Evolutionary conservation across 2,329 filamentous ascomycete species (phyloP).

Genomic region (Domatiomyces globalis): DNA sequence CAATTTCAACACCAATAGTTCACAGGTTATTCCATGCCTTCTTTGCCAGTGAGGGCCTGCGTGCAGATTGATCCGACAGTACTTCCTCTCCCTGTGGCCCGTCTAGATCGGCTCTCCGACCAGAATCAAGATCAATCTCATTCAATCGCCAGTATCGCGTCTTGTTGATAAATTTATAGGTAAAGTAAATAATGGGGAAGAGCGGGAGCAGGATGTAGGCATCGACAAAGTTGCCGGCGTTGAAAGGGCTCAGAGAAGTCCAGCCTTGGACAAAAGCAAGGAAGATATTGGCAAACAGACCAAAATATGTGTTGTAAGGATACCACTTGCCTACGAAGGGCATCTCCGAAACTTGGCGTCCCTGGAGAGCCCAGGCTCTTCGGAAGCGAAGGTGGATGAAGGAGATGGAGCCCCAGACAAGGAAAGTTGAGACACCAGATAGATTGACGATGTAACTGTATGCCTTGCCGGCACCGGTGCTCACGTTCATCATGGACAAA

Average conservation of each 20-base stretch:
- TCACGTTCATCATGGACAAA: conserved; percentile 13
- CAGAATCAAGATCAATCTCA: conserved; percentile 43
- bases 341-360: conserved; percentile 26
- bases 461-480: conserved; percentile 10
- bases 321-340: conserved; percentile 38
- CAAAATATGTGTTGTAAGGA: conserved; percentile 39
- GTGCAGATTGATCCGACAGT: not conserved
- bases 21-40: not conserved
- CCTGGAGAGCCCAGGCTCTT: conserved; percentile 25
- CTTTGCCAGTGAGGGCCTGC: not conserved
- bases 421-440: conserved; percentile 10
- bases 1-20: not conserved
- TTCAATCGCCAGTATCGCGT: conserved; percentile 42
- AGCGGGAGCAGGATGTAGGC: conserved; percentile 42
- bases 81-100: not conserved
- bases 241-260: conserved; percentile 37
- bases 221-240: conserved; percentile 37
- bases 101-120: conserved; percentile 8
- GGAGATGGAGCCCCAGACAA: conserved; percentile 24
- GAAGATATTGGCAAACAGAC: conserved; percentile 34
- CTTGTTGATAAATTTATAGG: conserved; percentile 55
- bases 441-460: conserved; percentile 13
- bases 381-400: conserved; percentile 32
- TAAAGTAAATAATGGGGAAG: conserved; percentile 50
- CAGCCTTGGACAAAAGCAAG: conserved; percentile 42